These are phyloP conservation scores for Stagonosporopsis rhizophila DNA, from an alignment of 2,329 filamentous ascomycete genomes.

Conservation along the genomic window DNA sequence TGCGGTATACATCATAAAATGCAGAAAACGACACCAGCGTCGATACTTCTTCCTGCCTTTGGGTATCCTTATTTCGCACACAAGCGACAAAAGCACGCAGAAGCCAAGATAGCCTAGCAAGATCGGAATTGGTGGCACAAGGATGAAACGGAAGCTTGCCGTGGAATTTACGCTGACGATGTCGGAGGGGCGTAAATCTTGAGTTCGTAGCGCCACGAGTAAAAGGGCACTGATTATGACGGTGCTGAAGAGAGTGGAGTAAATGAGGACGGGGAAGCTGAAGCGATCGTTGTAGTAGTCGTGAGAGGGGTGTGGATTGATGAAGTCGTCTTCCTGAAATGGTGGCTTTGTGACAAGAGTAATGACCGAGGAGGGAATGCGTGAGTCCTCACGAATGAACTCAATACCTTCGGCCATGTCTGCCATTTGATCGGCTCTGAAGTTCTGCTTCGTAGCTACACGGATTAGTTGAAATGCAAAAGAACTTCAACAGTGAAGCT, in stretches of 20 bases:
- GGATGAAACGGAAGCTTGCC: background rate
- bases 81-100: conserved; percentile 1
- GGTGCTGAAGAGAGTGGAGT: background rate
- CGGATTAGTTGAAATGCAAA: background rate
- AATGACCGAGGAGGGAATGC: background rate
- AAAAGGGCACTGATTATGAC: background rate
- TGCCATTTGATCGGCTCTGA: background rate
- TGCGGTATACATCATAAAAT: background rate
- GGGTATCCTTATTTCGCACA: background rate
- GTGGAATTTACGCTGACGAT: background rate
- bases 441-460: background rate
- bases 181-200: conserved; percentile 3
- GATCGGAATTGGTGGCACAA: conserved; percentile 2
- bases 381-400: conserved; percentile 1
- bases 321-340: background rate
- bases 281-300: conserved; percentile 10
- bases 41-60: background rate
- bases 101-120: background rate
- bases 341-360: background rate
- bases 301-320: conserved; percentile 4
- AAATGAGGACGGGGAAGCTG: conserved; percentile 9
- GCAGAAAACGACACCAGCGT: background rate
- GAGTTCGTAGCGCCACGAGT: background rate
- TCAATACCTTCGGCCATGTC: conserved; percentile 2
- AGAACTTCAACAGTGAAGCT: background rate